Conservation (phyloP, 108 stramenopile genomes). For the Phaeodactylum tricornutum region DNA sequence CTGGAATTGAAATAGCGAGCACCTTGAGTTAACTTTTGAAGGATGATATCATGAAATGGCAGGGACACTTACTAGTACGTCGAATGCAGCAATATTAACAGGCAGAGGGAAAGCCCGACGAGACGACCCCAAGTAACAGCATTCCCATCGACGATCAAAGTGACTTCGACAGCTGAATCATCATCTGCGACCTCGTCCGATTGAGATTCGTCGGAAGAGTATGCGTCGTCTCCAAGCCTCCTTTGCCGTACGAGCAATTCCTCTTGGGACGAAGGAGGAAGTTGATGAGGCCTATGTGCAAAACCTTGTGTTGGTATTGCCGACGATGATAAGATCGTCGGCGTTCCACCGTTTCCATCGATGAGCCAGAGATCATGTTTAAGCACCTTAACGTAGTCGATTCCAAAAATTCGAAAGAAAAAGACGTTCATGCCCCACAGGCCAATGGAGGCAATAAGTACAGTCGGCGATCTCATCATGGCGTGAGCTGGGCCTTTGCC, state of each 20-base stretch:
- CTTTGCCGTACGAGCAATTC: too few species aligned
- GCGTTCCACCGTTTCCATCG: slow-evolving; percentile 25
- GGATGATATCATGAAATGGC: not conserved
- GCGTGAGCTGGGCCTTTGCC: slow-evolving; percentile 71
- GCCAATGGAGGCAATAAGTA: slow-evolving; percentile 67
- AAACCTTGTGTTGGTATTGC: too few species aligned
- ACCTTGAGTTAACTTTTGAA: not conserved
- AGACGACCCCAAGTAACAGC: slow-evolving; percentile 46
- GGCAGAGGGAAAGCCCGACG: slow-evolving; percentile 37
- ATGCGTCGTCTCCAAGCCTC: too few species aligned
- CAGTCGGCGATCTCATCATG: slow-evolving; percentile 72
- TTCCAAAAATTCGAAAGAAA: slow-evolving; percentile 62
- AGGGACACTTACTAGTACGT: slow-evolving; percentile 20
- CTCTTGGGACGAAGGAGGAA: too few species aligned
- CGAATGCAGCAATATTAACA: slow-evolving; percentile 46
- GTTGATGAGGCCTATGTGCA: too few species aligned
- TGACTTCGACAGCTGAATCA: too few species aligned
- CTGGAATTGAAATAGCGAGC: not conserved
- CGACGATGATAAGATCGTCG: too few species aligned
- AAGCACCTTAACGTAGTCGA: slow-evolving; percentile 65
- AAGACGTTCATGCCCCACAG: slow-evolving; percentile 87
- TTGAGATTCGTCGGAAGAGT: too few species aligned
- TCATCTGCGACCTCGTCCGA: too few species aligned
- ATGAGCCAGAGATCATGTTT: slow-evolving; percentile 56
- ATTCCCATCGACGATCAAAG: too few species aligned